phyloP scores from a whole-genome alignment of 2,329 filamentous ascomycete genomes.

The Thelonectria discophora region DNA sequence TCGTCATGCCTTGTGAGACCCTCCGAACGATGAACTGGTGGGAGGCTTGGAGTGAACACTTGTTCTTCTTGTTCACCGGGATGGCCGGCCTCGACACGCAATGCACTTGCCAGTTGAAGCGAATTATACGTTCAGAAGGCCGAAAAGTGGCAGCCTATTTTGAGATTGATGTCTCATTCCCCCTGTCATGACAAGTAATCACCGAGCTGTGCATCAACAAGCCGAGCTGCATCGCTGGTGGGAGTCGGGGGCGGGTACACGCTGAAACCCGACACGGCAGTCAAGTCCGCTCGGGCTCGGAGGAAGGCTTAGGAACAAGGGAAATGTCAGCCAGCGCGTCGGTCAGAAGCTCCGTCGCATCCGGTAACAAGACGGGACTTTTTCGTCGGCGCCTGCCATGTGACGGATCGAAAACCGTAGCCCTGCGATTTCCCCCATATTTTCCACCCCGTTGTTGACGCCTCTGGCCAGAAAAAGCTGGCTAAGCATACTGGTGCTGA shows the following conservation, averaged over 20 bases:
- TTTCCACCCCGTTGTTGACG: constrained; percentile 16
- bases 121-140: background rate
- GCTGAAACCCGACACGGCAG: constrained; percentile 34
- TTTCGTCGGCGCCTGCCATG: constrained; percentile 41
- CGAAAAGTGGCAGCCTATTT: background rate
- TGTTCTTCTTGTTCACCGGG: constrained; percentile 5
- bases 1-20: background rate
- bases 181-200: constrained; percentile 14
- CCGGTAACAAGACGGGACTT: constrained; percentile 41
- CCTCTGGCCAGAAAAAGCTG: constrained; percentile 20
- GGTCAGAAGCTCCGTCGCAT: constrained; percentile 39
- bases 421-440: constrained; percentile 32
- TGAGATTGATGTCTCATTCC: constrained; percentile 9
- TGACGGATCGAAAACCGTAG: constrained; percentile 41
- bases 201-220: constrained; percentile 22
- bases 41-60: background rate
- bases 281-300: constrained; percentile 40
- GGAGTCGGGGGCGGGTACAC: constrained; percentile 29
- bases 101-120: constrained; percentile 1
- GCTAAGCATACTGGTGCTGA: constrained; percentile 22
- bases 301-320: constrained; percentile 25
- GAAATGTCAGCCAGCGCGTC: constrained; percentile 34
- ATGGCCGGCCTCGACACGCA: background rate
- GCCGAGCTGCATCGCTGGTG: constrained; percentile 12
- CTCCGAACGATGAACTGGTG: background rate